A percentile compares a stretch with the other conserved stretches of the same genome.
These are phyloP conservation scores for Neurospora sp. DNA, from an alignment of 495 filamentous ascomycete genomes.

Conservation along the genomic window DNA sequence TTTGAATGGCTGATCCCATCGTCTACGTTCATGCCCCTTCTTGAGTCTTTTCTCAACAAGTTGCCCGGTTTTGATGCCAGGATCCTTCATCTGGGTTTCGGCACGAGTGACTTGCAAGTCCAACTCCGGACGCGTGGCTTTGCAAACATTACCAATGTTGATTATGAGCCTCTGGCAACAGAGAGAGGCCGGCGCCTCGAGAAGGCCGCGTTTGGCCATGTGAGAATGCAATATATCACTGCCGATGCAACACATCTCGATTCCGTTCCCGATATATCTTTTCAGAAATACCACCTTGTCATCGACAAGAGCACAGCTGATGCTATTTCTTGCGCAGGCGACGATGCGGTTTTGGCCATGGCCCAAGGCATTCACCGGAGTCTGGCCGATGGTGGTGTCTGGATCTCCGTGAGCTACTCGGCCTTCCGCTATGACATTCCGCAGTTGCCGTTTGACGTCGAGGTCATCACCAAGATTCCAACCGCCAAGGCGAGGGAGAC, in stretches of 20 bases:
- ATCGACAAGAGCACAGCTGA: conserved; percentile 36
- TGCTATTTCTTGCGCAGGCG: conserved; percentile 28
- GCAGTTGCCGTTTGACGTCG: conserved; percentile 23
- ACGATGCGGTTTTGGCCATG: conserved; percentile 20
- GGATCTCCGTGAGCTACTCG: conserved; percentile 35
- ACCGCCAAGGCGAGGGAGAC: conserved; percentile 20
- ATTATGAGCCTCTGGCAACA: conserved; percentile 33
- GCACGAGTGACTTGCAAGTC: conserved; percentile 34
- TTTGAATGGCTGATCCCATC: conserved; percentile 35
- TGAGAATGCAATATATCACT: conserved; percentile 23
- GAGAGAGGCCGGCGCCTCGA: conserved; percentile 25
- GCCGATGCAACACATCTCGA: conserved; percentile 25
- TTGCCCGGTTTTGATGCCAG: background rate
- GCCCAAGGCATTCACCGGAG: conserved; percentile 12
- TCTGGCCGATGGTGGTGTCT: conserved; percentile 21
- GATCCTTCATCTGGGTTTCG: conserved; percentile 32
- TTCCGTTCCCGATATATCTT: background rate
- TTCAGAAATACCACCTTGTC: conserved; percentile 18
- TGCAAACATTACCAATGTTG: conserved; percentile 28
- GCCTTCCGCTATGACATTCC: conserved; percentile 19
- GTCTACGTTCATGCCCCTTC: conserved; percentile 20
- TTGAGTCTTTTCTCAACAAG: conserved; percentile 19
- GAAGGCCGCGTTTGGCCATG: conserved; percentile 22
- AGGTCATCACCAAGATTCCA: conserved; percentile 23
- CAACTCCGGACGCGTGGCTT: conserved; percentile 22